Evolutionary conservation across 805 yeast species (phyloP).

Genomic region (Priceomyces medius): DNA sequence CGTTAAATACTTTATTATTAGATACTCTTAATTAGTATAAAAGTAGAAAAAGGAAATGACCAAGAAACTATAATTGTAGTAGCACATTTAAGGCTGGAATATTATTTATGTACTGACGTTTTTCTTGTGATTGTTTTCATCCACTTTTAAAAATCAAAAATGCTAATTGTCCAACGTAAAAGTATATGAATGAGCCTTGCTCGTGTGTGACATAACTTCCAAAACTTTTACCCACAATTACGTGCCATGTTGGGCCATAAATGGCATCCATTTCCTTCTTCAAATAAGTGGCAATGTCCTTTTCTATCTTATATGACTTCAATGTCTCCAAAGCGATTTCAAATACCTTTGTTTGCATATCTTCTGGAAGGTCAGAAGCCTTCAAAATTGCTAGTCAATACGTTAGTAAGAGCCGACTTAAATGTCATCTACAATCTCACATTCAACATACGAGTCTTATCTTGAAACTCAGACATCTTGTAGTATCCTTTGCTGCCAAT

Average conservation of each 20-base stretch:
- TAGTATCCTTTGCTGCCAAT: neutral
- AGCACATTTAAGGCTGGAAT: neutral
- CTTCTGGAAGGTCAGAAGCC: conserved; percentile 50
- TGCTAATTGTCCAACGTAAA: conserved; percentile 68
- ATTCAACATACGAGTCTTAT: conserved; percentile 10
- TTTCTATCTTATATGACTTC: conserved; percentile 45
- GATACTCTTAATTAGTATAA: neutral
- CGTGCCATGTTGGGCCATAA: conserved; percentile 78
- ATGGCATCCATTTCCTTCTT: conserved; percentile 66
- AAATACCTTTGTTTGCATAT: conserved; percentile 50
- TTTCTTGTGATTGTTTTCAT: conserved; percentile 20
- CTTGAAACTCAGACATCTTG: conserved; percentile 7
- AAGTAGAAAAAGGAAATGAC: neutral
- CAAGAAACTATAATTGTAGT: neutral
- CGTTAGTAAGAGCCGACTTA: conserved; percentile 12
- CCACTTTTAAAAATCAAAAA: conserved; percentile 69
- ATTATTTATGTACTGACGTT: neutral
- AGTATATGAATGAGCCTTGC: conserved; percentile 68
- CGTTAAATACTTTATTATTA: neutral
- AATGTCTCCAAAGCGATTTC: conserved; percentile 47
- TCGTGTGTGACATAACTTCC: conserved; percentile 81
- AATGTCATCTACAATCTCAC: neutral
- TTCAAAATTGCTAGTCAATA: conserved; percentile 34
- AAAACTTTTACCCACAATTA: conserved; percentile 74
- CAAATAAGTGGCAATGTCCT: conserved; percentile 63